Base-by-base conservation (phyloP, 352 stramenopile species). In the Phytophthora boehmeriae region DNA sequence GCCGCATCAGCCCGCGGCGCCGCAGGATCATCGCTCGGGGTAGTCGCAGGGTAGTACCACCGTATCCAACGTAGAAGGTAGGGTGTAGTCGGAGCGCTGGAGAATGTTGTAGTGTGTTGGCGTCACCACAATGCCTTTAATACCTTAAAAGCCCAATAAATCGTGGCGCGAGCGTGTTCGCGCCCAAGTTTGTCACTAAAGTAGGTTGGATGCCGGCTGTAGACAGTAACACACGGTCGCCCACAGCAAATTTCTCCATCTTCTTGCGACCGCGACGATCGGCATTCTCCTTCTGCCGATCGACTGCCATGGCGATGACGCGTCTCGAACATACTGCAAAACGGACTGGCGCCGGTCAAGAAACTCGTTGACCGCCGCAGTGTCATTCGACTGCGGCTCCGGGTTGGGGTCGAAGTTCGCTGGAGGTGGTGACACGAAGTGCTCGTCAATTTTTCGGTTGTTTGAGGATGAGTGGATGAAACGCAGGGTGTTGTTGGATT, bases 191-290 rank as follows among this genome's bases (percentile, higher is more conserved):
- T 4, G 41, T 63, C 35, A 63, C 45, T 1, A 13, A 20, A 6
- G 45, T n/a, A 5, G 25, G 28, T 22, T 19, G 6, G 23, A 63
- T 58, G 10, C 39, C 51, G 3, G 45, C 32, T 0, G 42, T 57
- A 13, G 54, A 67, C 17, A 75, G 11, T 8, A 75, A 20, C 0
- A 75, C 60, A 17, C 35, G 47, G 13, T 67, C 49, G 2, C 56
- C 57, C 8, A 57, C 9, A 4, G n/a, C 19, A 20, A 62, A 69
- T 8, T 13, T 63, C 11, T 47, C 44, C 3, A 55, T 1, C 13
- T 56, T 70, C 28, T 49, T 52, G 9, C 46, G 39, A n/a, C 39
- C 62, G 1, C 53, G 41, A 13, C 44, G 13, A 49, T 75, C 41
- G n/a, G 43, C 23, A 45, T 62, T 55, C 34, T 58, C 27, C 32